Conservation (phyloP, 2,329 filamentous ascomycete genomes). For the Xylaria digitata region DNA sequence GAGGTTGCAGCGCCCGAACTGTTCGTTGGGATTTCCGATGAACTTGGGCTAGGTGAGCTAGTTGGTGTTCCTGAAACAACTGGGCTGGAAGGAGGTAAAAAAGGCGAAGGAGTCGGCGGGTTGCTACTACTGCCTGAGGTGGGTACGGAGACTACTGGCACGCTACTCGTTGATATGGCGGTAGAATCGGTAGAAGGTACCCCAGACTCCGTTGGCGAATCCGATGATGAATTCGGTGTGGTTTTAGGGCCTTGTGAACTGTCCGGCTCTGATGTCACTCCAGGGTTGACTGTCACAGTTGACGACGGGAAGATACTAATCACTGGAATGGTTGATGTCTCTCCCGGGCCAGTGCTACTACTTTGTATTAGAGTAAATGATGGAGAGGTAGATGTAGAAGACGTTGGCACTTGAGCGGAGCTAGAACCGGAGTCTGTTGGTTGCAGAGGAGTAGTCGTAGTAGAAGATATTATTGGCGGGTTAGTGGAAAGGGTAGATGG, state of each 20-base stretch:
- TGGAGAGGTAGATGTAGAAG: constrained; percentile 37
- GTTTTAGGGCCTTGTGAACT: constrained; percentile 21
- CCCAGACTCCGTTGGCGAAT: constrained; percentile 3
- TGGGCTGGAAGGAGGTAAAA: constrained; percentile 21
- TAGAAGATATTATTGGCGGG: constrained; percentile 28
- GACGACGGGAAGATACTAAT: constrained; percentile 45
- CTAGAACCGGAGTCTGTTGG: constrained; percentile 20
- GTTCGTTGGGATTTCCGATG: constrained; percentile 4
- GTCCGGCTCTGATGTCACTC: constrained; percentile 4
- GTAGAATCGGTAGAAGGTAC: constrained; percentile 28
- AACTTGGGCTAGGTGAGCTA: background rate
- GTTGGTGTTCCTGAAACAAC: constrained; percentile 10
- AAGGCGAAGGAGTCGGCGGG: constrained; percentile 13
- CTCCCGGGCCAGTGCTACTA: constrained; percentile 25
- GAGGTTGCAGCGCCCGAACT: constrained; percentile 22
- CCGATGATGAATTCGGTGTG: constrained; percentile 5
- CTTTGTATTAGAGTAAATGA: constrained; percentile 41
- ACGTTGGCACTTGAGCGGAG: constrained; percentile 26
- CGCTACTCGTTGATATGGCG: constrained; percentile 14
- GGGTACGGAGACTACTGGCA: background rate
- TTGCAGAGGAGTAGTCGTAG: constrained; percentile 25
- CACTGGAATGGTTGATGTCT: constrained; percentile 39
- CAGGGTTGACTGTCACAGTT: constrained; percentile 28
- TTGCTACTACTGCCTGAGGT: constrained; percentile 5
- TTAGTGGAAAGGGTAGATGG: constrained; percentile 17